Evolutionary conservation across 768 basidiomycete genomes (phyloP), one percentile per base, ranked within the genome.

Genomic region (Lentinus tigrinus): DNA sequence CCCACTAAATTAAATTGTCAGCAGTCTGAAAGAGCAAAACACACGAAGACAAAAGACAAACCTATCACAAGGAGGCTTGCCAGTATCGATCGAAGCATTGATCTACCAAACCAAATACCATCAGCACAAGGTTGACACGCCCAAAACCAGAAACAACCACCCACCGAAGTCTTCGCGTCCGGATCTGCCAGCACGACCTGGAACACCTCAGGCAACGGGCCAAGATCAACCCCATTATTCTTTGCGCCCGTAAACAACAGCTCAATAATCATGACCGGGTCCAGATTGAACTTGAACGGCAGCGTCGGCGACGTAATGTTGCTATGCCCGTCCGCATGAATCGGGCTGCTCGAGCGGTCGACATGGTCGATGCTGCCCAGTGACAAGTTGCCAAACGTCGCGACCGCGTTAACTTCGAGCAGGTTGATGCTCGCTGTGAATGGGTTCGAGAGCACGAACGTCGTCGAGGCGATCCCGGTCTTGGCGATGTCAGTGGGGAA

Each of bases 391-490:
- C 80, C 77, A 74, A 79, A 87, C 0, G 76, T 80, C 0, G 82
- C 88, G 5, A 71, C 79, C 1, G 87, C 81, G 2, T 70, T 72
- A 17, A 90, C 70, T 44, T 74, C 68, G n/a, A 86, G 67, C 16
- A 91, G 69, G 66, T 84, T 86, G 68, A 91, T 82, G 65, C 81
- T 82, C 17, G 88, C 86, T 0, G 86, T 88, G 72, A 91, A 91
- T 0, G 87, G 87, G 64, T 91, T 88, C 19, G 75, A 72, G 27
- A 91, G 74, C 0, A 72, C 75, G 66, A 89, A 87, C 1, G 81
- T 72, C 4, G 81, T 74, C n/a, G 77, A 75, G 1, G 86, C 85
- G 19, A 85, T 68, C 13, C 84, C 85, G 1, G 83, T 88, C 61
- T 78, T 71, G 17, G 79, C 82, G 44, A 90, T 85, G 63, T 89